Percentiles rank a stretch among this genome's conserved stretches.
phyloP scores from a whole-genome alignment of 805 yeast genomes.

The Candida sphagnicola region DNA sequence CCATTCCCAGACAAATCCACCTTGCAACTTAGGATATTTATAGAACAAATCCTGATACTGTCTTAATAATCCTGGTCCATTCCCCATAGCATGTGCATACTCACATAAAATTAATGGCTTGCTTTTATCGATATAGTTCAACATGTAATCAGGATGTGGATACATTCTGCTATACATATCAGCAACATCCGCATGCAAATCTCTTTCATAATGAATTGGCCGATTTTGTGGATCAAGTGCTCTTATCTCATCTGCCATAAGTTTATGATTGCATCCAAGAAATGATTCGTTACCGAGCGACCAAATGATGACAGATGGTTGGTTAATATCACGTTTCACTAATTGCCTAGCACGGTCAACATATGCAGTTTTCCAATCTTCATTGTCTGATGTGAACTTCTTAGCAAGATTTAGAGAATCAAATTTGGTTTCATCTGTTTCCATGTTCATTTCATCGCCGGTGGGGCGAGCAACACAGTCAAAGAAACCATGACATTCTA shows the following conservation, averaged over 20 bases:
- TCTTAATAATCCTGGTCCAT: slow-evolving; percentile 30
- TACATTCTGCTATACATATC: slow-evolving; percentile 32
- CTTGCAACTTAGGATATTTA: slow-evolving; percentile 23
- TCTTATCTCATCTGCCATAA: slow-evolving; percentile 22
- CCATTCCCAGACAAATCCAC: slow-evolving; percentile 41
- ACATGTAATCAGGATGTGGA: slow-evolving; percentile 17
- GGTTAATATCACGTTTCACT: slow-evolving; percentile 28
- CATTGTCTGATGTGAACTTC: slow-evolving; percentile 24
- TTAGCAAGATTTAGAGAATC: slow-evolving; percentile 13
- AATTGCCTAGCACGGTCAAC: slow-evolving; percentile 28
- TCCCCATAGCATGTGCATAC: slow-evolving; percentile 37
- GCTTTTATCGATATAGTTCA: slow-evolving; percentile 11
- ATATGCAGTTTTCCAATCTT: slow-evolving; percentile 28
- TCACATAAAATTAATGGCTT: slow-evolving; percentile 34
- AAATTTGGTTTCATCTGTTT: slow-evolving; percentile 7
- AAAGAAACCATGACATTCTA: slow-evolving; percentile 34
- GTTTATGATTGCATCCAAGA: slow-evolving; percentile 26
- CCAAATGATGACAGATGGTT: slow-evolving; percentile 32
- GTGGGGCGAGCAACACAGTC: slow-evolving; percentile 10
- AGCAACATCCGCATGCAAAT: slow-evolving; percentile 17
- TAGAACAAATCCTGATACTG: slow-evolving; percentile 30
- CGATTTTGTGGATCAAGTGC: slow-evolving; percentile 17
- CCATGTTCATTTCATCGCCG: slow-evolving; percentile 7
- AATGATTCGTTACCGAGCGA: slow-evolving; percentile 37
- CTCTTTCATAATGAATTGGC: slow-evolving; percentile 34